Conservation (phyloP, 2,329 filamentous ascomycete genomes). For the Scorias spongiosa region DNA sequence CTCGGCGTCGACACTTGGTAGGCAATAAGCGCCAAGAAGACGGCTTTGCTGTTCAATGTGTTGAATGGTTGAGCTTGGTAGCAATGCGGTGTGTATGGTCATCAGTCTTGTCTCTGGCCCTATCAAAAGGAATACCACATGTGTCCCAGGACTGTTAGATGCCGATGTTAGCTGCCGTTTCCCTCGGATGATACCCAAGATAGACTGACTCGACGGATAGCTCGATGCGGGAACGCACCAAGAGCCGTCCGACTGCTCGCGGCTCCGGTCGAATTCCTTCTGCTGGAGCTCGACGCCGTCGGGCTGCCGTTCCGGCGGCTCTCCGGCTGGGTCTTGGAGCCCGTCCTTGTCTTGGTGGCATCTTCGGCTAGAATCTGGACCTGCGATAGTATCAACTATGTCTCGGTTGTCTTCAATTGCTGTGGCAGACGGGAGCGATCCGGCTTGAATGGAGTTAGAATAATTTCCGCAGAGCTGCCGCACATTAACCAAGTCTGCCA, state of each 20-base stretch:
- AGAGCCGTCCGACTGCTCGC: neutral
- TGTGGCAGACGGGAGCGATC: too few species aligned
- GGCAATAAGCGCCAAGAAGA: conserved; percentile 1
- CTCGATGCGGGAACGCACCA: neutral
- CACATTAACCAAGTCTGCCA: too few species aligned
- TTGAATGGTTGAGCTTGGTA: conserved; percentile 2
- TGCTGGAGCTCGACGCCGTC: neutral
- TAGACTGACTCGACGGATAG: neutral
- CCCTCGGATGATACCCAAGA: neutral
- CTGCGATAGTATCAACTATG: too few species aligned
- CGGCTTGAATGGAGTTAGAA: too few species aligned
- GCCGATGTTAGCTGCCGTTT: too few species aligned
- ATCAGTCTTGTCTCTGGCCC: conserved; percentile 3
- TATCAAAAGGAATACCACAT: conserved; percentile 8
- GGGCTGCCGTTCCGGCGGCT: too few species aligned
- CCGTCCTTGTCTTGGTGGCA: too few species aligned
- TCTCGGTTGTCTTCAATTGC: too few species aligned
- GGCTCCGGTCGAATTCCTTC: neutral
- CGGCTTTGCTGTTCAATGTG: conserved; percentile 1
- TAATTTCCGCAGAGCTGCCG: too few species aligned
- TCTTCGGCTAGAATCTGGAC: too few species aligned
- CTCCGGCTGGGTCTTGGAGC: too few species aligned
- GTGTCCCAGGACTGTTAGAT: conserved; percentile 6
- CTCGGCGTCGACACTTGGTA: conserved; percentile 4
- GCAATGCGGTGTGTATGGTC: conserved; percentile 6